Evolutionary conservation across 2,329 filamentous ascomycete species (phyloP).

Genomic region (Neocucurbitaria cava): DNA sequence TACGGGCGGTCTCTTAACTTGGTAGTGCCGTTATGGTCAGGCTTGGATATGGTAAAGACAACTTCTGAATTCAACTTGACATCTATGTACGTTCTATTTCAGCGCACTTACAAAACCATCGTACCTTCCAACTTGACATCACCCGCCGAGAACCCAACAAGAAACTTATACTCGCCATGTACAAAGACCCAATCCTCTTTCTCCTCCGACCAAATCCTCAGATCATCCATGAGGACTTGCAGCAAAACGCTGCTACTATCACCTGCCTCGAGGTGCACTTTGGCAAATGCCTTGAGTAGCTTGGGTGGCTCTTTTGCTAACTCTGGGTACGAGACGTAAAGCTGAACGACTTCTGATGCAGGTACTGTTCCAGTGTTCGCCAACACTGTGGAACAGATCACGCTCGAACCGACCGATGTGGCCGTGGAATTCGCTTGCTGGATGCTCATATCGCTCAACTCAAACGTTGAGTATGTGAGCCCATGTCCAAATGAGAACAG

Average conservation of each 20-base stretch:
- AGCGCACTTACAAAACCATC: neutral
- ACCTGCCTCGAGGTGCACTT: too few species aligned
- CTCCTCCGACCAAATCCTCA: conserved; percentile 7
- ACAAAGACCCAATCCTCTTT: conserved; percentile 5
- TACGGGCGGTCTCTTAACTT: too few species aligned
- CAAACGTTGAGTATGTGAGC: conserved; percentile 5
- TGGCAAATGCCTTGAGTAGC: too few species aligned
- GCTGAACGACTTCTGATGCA: too few species aligned
- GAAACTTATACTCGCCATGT: conserved; percentile 6
- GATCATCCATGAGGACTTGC: conserved; percentile 4
- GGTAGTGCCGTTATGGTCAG: too few species aligned
- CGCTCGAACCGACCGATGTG: neutral
- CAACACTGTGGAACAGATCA: too few species aligned
- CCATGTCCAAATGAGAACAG: conserved; percentile 4
- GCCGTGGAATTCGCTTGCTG: neutral
- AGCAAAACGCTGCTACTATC: conserved; percentile 1
- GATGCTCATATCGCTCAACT: neutral
- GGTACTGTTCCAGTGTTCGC: too few species aligned
- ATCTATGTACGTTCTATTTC: neutral
- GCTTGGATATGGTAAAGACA: too few species aligned
- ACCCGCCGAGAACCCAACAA: neutral
- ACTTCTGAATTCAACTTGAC: neutral
- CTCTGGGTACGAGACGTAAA: too few species aligned
- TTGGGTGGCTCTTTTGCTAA: too few species aligned
- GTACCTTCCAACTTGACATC: neutral